phyloP scores from a whole-genome alignment of 2,329 filamentous ascomycete genomes.

The Mycocentrospora acerina region DNA sequence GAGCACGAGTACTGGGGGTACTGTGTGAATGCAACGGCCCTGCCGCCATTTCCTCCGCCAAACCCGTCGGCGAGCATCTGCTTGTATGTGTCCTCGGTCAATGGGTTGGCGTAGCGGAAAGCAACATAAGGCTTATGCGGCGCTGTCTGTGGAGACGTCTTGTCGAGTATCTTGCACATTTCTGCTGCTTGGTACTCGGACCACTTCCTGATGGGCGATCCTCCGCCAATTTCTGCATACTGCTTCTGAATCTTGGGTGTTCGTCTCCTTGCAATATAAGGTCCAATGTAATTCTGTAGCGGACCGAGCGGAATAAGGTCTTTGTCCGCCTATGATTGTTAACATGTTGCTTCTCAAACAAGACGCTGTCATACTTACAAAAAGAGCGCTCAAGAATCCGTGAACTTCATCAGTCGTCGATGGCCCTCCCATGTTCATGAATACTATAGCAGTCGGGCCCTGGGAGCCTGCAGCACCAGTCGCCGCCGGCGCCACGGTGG shows the following conservation, averaged over 20 bases:
- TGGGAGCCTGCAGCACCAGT: conserved; percentile 70
- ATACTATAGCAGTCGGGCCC: conserved; percentile 95
- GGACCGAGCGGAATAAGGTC: conserved; percentile 95
- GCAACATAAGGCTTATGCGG: conserved; percentile 97
- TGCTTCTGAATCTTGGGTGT: conserved; percentile 97
- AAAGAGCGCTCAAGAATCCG: conserved; percentile 85
- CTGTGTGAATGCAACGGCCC: conserved; percentile 95
- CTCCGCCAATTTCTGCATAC: conserved; percentile 91
- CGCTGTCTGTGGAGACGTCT: conserved; percentile 86
- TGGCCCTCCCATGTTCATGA: conserved; percentile 98
- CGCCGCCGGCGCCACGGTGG: conserved; percentile 60
- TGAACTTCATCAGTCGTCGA: conserved; percentile 85
- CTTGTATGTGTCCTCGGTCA: conserved; percentile 93
- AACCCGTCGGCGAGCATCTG: conserved; percentile 85
- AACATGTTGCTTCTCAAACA: conserved; percentile 8
- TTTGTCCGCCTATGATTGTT: conserved; percentile 69
- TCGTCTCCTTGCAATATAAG: conserved; percentile 78
- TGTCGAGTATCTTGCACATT: conserved; percentile 97
- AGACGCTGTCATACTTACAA: conserved; percentile 61
- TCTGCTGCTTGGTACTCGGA: conserved; percentile 90
- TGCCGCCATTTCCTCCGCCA: conserved; percentile 82
- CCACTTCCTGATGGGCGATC: conserved; percentile 98
- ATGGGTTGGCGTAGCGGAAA: conserved; percentile 88
- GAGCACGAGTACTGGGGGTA: conserved; percentile 99
- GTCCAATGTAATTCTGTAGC: conserved; percentile 86